These are phyloP conservation scores for Blastomyces silverae DNA, from an alignment of 2,329 filamentous ascomycete genomes.

Conservation along the genomic window DNA sequence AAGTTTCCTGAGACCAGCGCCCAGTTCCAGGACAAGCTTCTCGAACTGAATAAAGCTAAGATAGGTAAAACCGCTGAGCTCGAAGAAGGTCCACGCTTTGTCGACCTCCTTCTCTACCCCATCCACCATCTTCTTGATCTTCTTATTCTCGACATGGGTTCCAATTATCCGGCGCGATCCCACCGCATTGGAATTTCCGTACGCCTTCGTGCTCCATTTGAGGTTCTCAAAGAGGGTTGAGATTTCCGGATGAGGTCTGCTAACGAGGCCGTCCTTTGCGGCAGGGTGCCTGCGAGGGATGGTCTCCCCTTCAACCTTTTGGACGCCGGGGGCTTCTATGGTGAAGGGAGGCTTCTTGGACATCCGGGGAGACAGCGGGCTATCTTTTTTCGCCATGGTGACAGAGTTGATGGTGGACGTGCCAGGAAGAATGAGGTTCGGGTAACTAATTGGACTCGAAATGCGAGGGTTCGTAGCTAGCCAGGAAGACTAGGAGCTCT, in stretches of 20 bases:
- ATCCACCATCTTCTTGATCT: conserved; percentile 80
- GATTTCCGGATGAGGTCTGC: conserved; percentile 61
- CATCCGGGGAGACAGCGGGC: conserved; percentile 43
- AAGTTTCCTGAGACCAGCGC: conserved; percentile 65
- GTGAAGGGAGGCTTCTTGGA: conserved; percentile 67
- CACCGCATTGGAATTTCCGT: conserved; percentile 58
- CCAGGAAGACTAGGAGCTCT: not conserved
- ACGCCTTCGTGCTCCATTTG: conserved; percentile 57
- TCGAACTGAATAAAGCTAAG: conserved; percentile 75
- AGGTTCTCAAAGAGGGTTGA: conserved; percentile 74
- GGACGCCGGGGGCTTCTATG: conserved; percentile 61
- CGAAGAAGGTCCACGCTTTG: conserved; percentile 87
- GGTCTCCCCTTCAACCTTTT: conserved; percentile 71
- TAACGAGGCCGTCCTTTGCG: conserved; percentile 63
- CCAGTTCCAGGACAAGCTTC: conserved; percentile 60
- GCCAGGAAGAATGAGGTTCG: not conserved
- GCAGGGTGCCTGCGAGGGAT: conserved; percentile 68
- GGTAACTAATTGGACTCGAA: not conserved
- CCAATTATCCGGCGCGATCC: conserved; percentile 68
- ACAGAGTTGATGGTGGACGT: not conserved
- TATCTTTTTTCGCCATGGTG: conserved; percentile 28
- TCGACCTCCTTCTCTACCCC: conserved; percentile 72
- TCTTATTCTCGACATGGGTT: conserved; percentile 77
- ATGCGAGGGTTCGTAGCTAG: not conserved
- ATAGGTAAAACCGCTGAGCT: conserved; percentile 71